Evolutionary conservation across 257 asterid genomes (phyloP).

Genomic region (Solanum sitiens): DNA sequence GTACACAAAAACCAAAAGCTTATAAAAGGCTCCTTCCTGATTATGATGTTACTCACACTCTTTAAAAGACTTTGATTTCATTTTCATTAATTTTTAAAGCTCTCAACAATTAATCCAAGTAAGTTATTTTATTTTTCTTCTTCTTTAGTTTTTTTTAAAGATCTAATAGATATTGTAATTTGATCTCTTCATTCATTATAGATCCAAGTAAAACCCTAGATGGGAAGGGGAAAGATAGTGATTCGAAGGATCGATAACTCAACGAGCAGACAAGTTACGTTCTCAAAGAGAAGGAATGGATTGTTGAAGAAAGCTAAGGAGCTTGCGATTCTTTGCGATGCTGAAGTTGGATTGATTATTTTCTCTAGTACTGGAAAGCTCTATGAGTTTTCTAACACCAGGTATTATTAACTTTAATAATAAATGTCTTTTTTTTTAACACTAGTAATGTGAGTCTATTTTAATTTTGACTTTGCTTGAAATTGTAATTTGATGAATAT

Average conservation of each 20-base stretch:
- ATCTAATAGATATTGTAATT: neutral
- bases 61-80: neutral
- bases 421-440: neutral
- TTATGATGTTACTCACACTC: neutral
- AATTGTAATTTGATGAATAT: neutral
- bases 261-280: conserved; percentile 31
- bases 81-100: neutral
- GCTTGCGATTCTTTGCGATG: conserved; percentile 35
- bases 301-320: conserved; percentile 33
- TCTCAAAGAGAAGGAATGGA: conserved; percentile 34
- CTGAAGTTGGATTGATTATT: conserved; percentile 32
- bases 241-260: conserved; percentile 32
- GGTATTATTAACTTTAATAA: conserved; percentile 5
- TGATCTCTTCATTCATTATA: neutral
- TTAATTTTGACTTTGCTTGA: neutral
- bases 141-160: neutral
- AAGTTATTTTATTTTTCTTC: neutral
- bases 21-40: conserved; percentile 12
- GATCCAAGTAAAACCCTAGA: conserved; percentile 17
- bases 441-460: neutral
- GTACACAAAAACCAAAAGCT: neutral
- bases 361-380: conserved; percentile 34
- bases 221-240: conserved; percentile 41
- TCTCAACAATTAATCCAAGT: conserved; percentile 4
- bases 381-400: conserved; percentile 26